Conservation (phyloP, 305 asterid genomes). For the Fraxinus albicans region DNA sequence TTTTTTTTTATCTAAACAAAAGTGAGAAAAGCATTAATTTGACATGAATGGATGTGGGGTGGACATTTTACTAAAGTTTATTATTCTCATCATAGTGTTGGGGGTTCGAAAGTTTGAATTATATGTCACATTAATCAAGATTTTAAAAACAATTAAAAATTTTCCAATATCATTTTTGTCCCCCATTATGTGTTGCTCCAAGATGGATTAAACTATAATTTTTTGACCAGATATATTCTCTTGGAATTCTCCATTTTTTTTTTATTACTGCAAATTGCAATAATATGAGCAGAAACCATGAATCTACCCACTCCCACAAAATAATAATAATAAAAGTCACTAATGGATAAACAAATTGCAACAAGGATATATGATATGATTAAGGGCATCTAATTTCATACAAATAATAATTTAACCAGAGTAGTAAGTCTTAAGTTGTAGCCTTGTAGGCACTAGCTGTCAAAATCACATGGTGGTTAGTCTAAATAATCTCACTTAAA, state of each 20-base stretch:
- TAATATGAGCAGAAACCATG: background rate
- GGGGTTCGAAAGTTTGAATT: background rate
- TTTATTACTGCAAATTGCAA: background rate
- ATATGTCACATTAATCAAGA: background rate
- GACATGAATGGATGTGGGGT: background rate
- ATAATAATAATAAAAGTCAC: background rate
- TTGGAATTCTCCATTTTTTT: background rate
- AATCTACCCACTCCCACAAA: background rate
- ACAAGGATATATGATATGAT: background rate
- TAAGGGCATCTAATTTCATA: background rate
- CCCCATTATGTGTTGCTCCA: background rate
- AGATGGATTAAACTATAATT: background rate
- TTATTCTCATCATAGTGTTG: background rate
- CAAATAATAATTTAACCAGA: background rate
- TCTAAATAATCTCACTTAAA: background rate
- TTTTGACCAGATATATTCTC: constrained; percentile 1
- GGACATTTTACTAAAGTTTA: constrained; percentile 7
- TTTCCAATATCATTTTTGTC: background rate
- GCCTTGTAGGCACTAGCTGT: background rate
- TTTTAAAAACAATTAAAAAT: background rate
- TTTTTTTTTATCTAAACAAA: constrained; percentile 1
- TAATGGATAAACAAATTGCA: background rate
- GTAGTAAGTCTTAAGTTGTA: background rate
- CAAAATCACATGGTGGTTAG: constrained; percentile 6
- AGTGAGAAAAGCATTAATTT: constrained; percentile 3